Evolutionary conservation across 2,329 filamentous ascomycete species (phyloP).

Genomic region (Didymella lethalis): DNA sequence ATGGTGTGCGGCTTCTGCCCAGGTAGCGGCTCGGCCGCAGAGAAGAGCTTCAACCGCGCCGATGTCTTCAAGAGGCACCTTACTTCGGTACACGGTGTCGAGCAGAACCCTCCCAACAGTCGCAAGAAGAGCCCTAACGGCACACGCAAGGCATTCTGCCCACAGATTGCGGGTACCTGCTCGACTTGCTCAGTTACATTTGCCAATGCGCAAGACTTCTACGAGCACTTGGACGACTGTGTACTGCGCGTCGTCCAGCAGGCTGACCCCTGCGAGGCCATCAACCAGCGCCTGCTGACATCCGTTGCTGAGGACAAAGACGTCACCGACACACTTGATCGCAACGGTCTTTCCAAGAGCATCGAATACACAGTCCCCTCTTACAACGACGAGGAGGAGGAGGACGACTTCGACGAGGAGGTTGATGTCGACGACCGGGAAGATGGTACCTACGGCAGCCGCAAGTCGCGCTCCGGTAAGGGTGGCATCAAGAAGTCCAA

Average conservation of each 20-base stretch:
- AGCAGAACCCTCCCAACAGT: slow-evolving; percentile 91
- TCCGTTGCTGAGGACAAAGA: slow-evolving; percentile 52
- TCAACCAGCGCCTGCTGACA: slow-evolving; percentile 53
- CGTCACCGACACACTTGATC: slow-evolving; percentile 51
- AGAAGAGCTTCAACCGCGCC: slow-evolving; percentile 95
- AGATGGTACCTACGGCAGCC: slow-evolving; percentile 62
- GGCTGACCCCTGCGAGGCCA: slow-evolving; percentile 53
- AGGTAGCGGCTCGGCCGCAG: slow-evolving; percentile 83
- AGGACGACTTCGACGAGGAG: slow-evolving; percentile 67
- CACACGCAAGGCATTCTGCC: slow-evolving; percentile 70
- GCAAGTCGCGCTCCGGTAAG: slow-evolving; percentile 57
- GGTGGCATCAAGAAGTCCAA: slow-evolving; percentile 60
- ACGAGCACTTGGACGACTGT: slow-evolving; percentile 87
- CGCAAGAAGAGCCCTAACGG: slow-evolving; percentile 70
- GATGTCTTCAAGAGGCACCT: slow-evolving; percentile 96
- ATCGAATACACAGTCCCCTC: slow-evolving; percentile 55
- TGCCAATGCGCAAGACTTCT: slow-evolving; percentile 90
- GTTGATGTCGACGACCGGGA: slow-evolving; percentile 61
- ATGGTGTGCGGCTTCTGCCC: slow-evolving; percentile 98
- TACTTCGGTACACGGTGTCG: slow-evolving; percentile 88
- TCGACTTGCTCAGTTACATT: slow-evolving; percentile 90
- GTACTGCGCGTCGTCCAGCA: slow-evolving; percentile 67
- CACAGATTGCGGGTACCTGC: slow-evolving; percentile 80
- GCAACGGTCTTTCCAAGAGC: slow-evolving; percentile 52
- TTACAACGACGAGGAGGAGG: slow-evolving; percentile 65